Conservation (phyloP, 768 basidiomycete species). For the Lactarius sanguifluus region DNA sequence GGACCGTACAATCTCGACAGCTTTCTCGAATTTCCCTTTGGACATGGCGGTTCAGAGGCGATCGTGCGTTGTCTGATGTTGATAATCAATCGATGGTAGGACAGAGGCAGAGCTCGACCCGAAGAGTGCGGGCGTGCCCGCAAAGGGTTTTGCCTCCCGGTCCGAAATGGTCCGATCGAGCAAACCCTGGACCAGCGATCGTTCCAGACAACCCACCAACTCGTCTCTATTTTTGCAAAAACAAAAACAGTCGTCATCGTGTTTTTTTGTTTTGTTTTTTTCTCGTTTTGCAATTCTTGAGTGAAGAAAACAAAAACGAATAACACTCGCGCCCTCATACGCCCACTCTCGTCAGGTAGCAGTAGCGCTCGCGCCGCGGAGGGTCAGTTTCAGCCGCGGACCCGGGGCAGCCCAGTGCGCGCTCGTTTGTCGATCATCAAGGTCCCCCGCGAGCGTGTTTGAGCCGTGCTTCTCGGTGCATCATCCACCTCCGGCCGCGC, state of each 20-base stretch:
- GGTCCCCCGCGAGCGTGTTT: conserved; percentile 14
- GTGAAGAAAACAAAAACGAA: not conserved
- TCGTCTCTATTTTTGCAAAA: too few species aligned
- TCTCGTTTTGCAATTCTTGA: not conserved
- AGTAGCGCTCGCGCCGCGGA: conserved; percentile 26
- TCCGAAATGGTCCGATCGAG: not conserved
- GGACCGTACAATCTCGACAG: conserved; percentile 59
- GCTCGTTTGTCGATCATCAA: conserved; percentile 26
- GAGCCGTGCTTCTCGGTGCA: conserved; percentile 26
- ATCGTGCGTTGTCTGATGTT: not conserved
- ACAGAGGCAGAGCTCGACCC: not conserved
- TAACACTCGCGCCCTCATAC: conserved; percentile 3
- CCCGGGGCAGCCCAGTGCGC: conserved; percentile 22
- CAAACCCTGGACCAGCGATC: not conserved
- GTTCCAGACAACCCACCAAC: too few species aligned
- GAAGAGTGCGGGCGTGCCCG: not conserved
- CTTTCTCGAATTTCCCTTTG: conserved; percentile 71
- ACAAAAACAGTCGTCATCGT: too few species aligned
- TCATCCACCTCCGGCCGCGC: conserved; percentile 13
- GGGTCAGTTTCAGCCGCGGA: conserved; percentile 22
- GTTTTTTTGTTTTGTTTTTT: too few species aligned
- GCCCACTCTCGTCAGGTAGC: conserved; percentile 2
- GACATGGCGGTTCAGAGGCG: conserved; percentile 48
- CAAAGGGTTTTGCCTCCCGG: not conserved
- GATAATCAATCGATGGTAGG: conserved; percentile 13